phyloP scores from a whole-genome alignment of 2,329 filamentous ascomycete genomes.

The Sclerotinia glacialis region DNA sequence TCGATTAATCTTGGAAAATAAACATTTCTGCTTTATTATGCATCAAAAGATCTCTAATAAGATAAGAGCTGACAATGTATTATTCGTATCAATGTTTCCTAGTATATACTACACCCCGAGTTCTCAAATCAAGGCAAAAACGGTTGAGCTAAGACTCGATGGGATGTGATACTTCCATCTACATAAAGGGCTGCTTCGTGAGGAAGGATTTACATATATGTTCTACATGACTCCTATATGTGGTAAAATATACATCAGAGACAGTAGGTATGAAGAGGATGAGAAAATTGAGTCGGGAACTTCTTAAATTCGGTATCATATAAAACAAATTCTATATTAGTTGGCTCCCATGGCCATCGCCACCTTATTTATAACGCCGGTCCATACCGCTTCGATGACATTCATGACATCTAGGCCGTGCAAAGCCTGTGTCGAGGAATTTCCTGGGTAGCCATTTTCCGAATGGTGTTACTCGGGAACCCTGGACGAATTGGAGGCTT shows the following conservation, averaged over 20 bases:
- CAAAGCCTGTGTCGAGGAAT: neutral
- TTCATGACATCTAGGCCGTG: neutral
- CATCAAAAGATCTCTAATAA: neutral
- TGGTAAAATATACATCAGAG: neutral
- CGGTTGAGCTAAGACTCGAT: neutral
- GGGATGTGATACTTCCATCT: neutral
- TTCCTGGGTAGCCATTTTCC: neutral
- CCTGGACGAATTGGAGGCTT: constrained; percentile 20
- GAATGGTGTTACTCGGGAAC: constrained; percentile 9
- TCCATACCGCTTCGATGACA: neutral
- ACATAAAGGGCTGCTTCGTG: no score
- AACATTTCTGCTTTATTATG: neutral
- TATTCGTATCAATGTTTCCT: neutral
- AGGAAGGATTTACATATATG: neutral
- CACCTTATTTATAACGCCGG: neutral
- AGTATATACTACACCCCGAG: neutral
- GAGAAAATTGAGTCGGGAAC: neutral
- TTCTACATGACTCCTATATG: neutral
- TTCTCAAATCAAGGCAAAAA: neutral
- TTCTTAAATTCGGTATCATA: neutral
- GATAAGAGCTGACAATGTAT: neutral
- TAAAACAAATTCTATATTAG: constrained; percentile 1
- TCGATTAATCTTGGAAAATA: no score
- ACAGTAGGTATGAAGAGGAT: neutral
- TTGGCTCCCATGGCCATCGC: neutral